A percentile compares a stretch with the other conserved stretches of the same genome.
phyloP scores from a whole-genome alignment of 352 stramenopile genomes.

The Phytophthora rubi region DNA sequence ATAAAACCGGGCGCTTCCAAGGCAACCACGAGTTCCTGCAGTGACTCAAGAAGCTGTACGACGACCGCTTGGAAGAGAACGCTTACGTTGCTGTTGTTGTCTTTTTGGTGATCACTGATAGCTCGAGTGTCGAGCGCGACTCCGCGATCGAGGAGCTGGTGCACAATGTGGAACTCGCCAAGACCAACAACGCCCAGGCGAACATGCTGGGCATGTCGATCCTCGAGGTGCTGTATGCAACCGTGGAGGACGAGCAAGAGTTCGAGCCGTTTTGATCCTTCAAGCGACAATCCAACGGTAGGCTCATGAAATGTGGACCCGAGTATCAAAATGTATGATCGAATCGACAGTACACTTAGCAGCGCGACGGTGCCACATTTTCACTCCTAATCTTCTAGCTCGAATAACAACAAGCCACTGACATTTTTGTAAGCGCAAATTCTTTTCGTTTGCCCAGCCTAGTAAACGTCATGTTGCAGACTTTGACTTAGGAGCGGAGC shows the following conservation, averaged over 20 bases:
- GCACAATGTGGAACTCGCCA: conserved; percentile 54
- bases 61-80: background rate
- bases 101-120: conserved; percentile 16
- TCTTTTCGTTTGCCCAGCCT: too few relatives aligned
- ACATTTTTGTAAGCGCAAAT: too few relatives aligned
- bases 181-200: conserved; percentile 32
- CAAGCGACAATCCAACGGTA: background rate
- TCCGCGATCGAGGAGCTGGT: conserved; percentile 98
- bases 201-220: conserved; percentile 60
- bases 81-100: conserved; percentile 2
- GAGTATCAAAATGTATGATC: background rate
- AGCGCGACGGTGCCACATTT: background rate
- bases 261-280: conserved; percentile 12
- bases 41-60: conserved; percentile 93
- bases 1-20: conserved; percentile 93
- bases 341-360: background rate
- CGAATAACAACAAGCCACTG: too few relatives aligned
- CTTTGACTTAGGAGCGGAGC: conserved; percentile 64
- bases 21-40: conserved; percentile 99
- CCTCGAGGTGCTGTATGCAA: conserved; percentile 82
- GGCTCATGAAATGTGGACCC: background rate
- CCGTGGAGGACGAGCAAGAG: conserved; percentile 48
- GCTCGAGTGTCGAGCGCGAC: conserved; percentile 90
- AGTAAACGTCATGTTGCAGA: too few relatives aligned
- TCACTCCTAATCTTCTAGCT: too few relatives aligned